Conservation (phyloP, 108 stramenopile genomes). For the Nitzschia palea region DNA sequence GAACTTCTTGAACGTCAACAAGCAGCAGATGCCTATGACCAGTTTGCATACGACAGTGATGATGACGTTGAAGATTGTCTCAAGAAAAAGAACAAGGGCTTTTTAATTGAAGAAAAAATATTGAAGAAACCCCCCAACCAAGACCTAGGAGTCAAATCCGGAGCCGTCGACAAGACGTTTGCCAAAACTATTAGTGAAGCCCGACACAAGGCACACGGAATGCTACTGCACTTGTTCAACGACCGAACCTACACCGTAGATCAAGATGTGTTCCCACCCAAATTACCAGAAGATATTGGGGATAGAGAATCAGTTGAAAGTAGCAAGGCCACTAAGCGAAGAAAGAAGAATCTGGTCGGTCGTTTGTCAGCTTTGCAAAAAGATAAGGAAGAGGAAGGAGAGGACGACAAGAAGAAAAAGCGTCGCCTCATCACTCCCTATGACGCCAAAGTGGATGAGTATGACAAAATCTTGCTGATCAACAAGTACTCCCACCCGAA, state of each 20-base stretch:
- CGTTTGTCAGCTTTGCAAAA: constrained; percentile 7
- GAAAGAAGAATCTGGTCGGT: constrained; percentile 16
- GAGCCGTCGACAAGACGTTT: constrained; percentile 6
- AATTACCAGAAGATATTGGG: constrained; percentile 10
- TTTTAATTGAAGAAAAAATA: constrained; percentile 29
- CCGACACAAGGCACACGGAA: constrained; percentile 34
- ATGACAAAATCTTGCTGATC: constrained; percentile 42
- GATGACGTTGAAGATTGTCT: constrained; percentile 40
- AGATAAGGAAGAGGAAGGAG: constrained; percentile 18
- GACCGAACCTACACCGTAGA: constrained; percentile 44
- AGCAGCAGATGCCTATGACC: constrained; percentile 16
- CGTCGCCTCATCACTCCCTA: constrained; percentile 24
- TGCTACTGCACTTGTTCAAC: constrained; percentile 44
- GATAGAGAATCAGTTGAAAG: constrained; percentile 16
- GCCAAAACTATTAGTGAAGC: constrained; percentile 18
- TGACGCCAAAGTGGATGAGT: constrained; percentile 27
- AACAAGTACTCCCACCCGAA: constrained; percentile 50
- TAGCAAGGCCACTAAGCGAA: constrained; percentile 9
- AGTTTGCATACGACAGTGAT: constrained; percentile 34
- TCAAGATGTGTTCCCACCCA: constrained; percentile 23
- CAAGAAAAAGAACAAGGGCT: constrained; percentile 20
- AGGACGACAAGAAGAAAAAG: constrained; percentile 35
- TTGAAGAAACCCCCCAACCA: constrained; percentile 30
- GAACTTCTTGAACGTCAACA: constrained; percentile 25
- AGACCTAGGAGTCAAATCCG: constrained; percentile 12